phyloP scores from a whole-genome alignment of 2,329 filamentous ascomycete genomes.

The Ceratocystis huliohia region DNA sequence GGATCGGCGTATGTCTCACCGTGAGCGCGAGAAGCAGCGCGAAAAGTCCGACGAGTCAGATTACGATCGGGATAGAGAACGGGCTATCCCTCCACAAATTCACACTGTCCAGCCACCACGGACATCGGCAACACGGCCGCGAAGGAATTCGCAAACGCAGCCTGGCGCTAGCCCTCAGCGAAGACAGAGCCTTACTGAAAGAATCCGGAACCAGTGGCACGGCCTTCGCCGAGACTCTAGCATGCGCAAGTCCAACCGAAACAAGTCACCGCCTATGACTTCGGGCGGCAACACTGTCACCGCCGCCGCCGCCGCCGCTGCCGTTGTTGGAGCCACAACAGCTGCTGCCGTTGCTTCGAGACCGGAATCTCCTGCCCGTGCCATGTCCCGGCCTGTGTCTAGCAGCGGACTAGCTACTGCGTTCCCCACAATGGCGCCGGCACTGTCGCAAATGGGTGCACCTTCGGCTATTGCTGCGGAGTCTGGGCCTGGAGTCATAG shows the following conservation, averaged over 20 bases:
- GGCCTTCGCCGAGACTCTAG: conserved; percentile 16
- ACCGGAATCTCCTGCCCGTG: conserved; percentile 13
- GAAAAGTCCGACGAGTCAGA: conserved; percentile 16
- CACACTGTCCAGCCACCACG: conserved; percentile 5
- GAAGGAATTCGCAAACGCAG: conserved; percentile 17
- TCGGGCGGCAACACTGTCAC: neutral
- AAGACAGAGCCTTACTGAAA: conserved; percentile 17
- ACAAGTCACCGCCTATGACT: conserved; percentile 15
- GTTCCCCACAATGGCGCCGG: neutral
- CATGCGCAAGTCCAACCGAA: conserved; percentile 14
- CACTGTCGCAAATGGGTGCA: conserved; percentile 28
- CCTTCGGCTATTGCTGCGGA: conserved; percentile 23
- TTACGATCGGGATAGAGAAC: conserved; percentile 14
- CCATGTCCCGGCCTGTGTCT: conserved; percentile 14
- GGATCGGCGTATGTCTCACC: conserved; percentile 4
- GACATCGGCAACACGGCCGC: neutral
- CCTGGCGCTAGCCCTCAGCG: conserved; percentile 15
- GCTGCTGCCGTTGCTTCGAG: neutral
- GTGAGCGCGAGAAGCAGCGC: conserved; percentile 11
- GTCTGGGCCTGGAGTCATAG: conserved; percentile 16
- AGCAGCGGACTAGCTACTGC: conserved; percentile 4
- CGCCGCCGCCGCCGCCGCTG: neutral
- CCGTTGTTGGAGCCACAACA: neutral
- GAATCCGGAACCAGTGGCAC: conserved; percentile 14
- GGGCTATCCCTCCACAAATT: neutral